Percentiles rank a stretch among this genome's conserved stretches.
phyloP scores from a whole-genome alignment of 1,284 basidiomycete species.

The Ceratobasidium papillatum region DNA sequence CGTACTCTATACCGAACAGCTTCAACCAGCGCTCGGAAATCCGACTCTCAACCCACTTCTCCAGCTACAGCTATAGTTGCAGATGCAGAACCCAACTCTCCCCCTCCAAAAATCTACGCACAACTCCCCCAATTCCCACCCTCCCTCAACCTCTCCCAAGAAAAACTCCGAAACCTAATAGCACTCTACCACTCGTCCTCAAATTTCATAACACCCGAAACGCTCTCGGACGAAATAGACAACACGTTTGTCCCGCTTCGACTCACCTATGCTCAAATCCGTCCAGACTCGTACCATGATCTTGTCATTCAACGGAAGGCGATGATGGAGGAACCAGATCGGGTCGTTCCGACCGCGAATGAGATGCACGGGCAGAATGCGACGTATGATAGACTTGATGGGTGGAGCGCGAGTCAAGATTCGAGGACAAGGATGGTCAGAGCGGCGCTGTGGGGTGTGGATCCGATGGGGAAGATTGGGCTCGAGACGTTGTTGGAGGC shows the following conservation, averaged over 20 bases:
- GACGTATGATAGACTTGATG: not conserved
- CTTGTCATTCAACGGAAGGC: not conserved
- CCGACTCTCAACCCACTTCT: not conserved
- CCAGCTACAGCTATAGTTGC: not conserved
- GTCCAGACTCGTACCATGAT: slow-evolving; percentile 2
- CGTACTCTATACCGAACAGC: not conserved
- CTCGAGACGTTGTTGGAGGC: slow-evolving; percentile 35
- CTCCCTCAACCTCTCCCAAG: not conserved
- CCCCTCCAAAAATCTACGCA: slow-evolving; percentile 2
- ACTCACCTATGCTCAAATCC: not conserved
- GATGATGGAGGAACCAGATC: slow-evolving; percentile 16
- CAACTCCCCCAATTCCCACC: not conserved
- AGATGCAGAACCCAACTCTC: too few relatives aligned
- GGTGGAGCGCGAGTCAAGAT: slow-evolving; percentile 20
- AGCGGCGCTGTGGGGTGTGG: slow-evolving; percentile 32
- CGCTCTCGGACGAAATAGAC: slow-evolving; percentile 30
- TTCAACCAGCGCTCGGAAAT: not conserved
- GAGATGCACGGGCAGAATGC: not conserved
- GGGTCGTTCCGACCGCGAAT: slow-evolving; percentile 16
- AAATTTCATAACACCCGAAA: slow-evolving; percentile 28
- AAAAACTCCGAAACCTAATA: slow-evolving; percentile 20
- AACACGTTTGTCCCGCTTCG: slow-evolving; percentile 1
- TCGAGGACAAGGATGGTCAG: slow-evolving; percentile 31
- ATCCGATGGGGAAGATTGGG: slow-evolving; percentile 36
- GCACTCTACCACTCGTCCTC: slow-evolving; percentile 23